Evolutionary conservation across 2,329 filamentous ascomycete species (phyloP), one percentile per base, ranked within the genome.

Genomic region (Pseudogymnoascus sp.): DNA sequence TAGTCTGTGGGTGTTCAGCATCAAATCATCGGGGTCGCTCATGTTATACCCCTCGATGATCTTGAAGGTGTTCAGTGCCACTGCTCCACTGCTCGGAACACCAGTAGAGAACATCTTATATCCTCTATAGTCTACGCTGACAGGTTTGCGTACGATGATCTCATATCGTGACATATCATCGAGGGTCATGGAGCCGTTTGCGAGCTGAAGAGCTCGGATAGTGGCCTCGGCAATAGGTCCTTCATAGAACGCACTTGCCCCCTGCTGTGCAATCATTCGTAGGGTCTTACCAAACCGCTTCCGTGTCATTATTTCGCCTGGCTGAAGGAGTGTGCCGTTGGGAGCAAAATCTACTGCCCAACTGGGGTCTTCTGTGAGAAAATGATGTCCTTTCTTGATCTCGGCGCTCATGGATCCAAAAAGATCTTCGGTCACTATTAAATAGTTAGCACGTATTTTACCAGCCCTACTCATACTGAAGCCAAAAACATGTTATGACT

Each of bases 1-100:
- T 67, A 96, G 82, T 13, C 90, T 85, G 75, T 97, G 95, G 0
- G 87, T 88, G 38, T 87, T 91, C 0, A 96, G 77, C 68, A 91
- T 87, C 19, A 75, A 74, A 47, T 83, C 77, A 10, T 75, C 70
- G 33, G 69, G 65, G 7, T 80, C 72, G 65, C 85, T 86, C 26
- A 86, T 78, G 38, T 78, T 74, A 74, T 89, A 96, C 17, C 90
- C 88, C 74, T 93, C 88, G 75, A 97, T 82, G 33, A 87, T 91
- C 72, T 96, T 96, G 65, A 95, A 79, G 3, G 89, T 86, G 19
- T 76, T 76, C 62, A 63, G 79, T 4, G 85, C 86, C 2, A 97
- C 86, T 60, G 84, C 83, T 3, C 93, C 95, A 67, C 89, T 89
- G 21, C 88, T 88, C 0, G 93, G 93, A 0, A 91, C 87, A 28